Evolutionary conservation across 2,329 filamentous ascomycete species (phyloP).

Genomic region (Celoporthe dispersa): DNA sequence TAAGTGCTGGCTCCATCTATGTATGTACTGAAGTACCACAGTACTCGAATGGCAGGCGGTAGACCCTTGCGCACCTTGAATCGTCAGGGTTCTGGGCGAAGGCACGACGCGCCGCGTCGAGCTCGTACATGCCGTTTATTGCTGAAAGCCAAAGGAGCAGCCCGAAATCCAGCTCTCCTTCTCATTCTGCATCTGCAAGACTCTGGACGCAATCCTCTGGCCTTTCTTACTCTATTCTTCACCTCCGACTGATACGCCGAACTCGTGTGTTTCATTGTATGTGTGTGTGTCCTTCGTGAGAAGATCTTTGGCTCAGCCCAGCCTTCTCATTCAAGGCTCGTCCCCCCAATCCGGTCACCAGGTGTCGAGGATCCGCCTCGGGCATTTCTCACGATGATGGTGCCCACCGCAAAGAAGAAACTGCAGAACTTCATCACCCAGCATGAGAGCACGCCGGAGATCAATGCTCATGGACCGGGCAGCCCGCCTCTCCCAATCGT

Average conservation of each 20-base stretch:
- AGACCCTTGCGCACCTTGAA: conserved; percentile 9
- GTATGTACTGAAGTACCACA: not conserved
- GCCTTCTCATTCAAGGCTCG: not conserved
- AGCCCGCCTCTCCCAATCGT: conserved; percentile 28
- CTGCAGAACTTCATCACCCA: conserved; percentile 40
- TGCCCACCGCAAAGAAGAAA: conserved; percentile 39
- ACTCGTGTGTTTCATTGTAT: not conserved
- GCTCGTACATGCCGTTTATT: conserved; percentile 5
- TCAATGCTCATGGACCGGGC: conserved; percentile 26
- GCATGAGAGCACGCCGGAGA: conserved; percentile 16
- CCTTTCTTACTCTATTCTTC: not conserved
- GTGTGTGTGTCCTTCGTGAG: not conserved
- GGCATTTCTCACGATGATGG: conserved; percentile 35
- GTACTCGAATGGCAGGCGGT: conserved; percentile 11
- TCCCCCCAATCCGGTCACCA: not conserved
- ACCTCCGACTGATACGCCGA: conserved; percentile 12
- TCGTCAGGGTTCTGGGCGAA: conserved; percentile 13
- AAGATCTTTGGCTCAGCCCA: conserved; percentile 9
- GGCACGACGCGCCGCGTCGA: conserved; percentile 30
- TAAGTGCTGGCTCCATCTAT: not conserved
- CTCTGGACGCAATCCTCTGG: not conserved
- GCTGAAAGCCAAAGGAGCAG: not conserved
- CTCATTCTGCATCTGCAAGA: not conserved
- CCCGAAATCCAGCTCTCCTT: not conserved
- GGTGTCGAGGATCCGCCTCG: not conserved